These are phyloP conservation scores for Russula emetica DNA, from an alignment of 768 basidiomycete genomes.

Conservation along the genomic window DNA sequence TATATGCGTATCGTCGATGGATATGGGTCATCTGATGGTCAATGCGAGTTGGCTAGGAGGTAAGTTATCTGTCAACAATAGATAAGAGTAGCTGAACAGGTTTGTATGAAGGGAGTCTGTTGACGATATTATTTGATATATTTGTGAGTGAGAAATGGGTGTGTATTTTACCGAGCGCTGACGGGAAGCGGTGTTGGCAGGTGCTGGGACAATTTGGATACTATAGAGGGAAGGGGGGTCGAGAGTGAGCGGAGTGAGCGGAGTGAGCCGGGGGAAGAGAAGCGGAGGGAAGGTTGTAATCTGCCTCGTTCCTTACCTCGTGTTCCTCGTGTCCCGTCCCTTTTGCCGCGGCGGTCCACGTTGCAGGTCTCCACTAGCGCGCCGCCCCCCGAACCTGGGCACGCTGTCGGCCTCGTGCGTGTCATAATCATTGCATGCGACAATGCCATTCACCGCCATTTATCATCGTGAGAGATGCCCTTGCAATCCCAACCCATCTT, in stretches of 20 bases:
- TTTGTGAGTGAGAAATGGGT: constrained; percentile 50
- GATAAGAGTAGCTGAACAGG: not conserved
- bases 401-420: constrained; percentile 71
- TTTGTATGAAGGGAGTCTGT: constrained; percentile 53
- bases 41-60: constrained; percentile 95
- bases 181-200: constrained; percentile 40
- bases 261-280: not conserved
- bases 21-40: constrained; percentile 65
- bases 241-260: constrained; percentile 6
- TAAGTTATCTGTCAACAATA: constrained; percentile 29
- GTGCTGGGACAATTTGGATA: constrained; percentile 84
- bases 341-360: constrained; percentile 64
- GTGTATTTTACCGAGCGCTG: constrained; percentile 18
- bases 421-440: constrained; percentile 36
- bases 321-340: constrained; percentile 54
- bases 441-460: constrained; percentile 37
- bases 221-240: constrained; percentile 56
- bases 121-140: constrained; percentile 78
- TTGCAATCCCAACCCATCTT: constrained; percentile 29
- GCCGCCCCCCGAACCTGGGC: constrained; percentile 50
- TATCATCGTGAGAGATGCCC: constrained; percentile 37
- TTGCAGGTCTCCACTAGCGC: constrained; percentile 68
- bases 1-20: constrained; percentile 73
- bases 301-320: constrained; percentile 76
- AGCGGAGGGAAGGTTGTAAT: constrained; percentile 26